A percentile compares a stretch with the other conserved stretches of the same genome.
Evolutionary conservation across 257 asterid species (phyloP).

Genomic region (Solanum habrochaites): DNA sequence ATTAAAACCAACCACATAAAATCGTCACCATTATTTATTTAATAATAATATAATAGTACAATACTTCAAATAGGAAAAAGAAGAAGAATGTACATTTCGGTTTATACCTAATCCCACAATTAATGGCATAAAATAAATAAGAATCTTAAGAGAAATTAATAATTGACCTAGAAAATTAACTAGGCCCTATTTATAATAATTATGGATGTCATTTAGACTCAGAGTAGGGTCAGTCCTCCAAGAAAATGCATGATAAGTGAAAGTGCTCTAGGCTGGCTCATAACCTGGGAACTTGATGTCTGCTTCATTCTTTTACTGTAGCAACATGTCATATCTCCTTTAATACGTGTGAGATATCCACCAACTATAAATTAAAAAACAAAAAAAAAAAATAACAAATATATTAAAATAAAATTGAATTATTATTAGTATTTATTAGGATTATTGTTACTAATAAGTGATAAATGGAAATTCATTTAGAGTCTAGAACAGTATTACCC

Average conservation of each 20-base stretch:
- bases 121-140: too few relatives aligned
- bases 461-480: not conserved
- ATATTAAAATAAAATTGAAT: not conserved
- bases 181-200: not conserved
- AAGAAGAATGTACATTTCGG: not conserved
- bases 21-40: too few relatives aligned
- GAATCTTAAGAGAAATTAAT: not conserved
- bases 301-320: constrained; percentile 65
- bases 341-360: constrained; percentile 45
- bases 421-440: too few relatives aligned
- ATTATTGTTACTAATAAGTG: not conserved
- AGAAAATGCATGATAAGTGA: constrained; percentile 53
- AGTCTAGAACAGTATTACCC: constrained; percentile 27
- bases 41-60: too few relatives aligned
- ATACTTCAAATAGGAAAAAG: not conserved
- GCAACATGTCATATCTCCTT: constrained; percentile 51
- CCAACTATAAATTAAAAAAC: constrained; percentile 27
- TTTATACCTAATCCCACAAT: not conserved
- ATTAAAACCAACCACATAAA: not conserved
- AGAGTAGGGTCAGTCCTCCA: constrained; percentile 39
- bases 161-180: not conserved
- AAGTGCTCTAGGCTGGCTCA: constrained; percentile 52
- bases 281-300: constrained; percentile 81
- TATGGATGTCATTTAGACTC: not conserved
- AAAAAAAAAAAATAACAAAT: not conserved